These are phyloP conservation scores for Ascoidea asiatica DNA, from an alignment of 805 yeast species.

Conservation along the genomic window DNA sequence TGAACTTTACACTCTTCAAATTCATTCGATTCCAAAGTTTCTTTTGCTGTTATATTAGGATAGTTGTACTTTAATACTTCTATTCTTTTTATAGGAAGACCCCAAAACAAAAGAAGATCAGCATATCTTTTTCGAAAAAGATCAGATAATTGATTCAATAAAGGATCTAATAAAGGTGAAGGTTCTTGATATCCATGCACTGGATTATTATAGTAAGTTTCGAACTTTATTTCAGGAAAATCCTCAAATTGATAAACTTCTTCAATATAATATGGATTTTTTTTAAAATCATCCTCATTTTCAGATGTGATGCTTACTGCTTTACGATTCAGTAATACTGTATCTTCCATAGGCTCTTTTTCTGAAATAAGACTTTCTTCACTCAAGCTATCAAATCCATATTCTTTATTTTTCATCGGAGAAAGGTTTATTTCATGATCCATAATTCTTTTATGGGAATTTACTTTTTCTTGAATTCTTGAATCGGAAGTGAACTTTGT, in stretches of 20 bases:
- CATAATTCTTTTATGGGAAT: neutral
- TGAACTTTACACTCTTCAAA: conserved; percentile 19
- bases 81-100: conserved; percentile 63
- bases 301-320: too few species aligned
- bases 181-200: conserved; percentile 21
- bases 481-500: conserved; percentile 12
- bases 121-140: conserved; percentile 53
- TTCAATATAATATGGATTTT: conserved; percentile 9
- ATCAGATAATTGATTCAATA: neutral
- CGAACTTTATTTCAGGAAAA: conserved; percentile 11
- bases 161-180: conserved; percentile 17
- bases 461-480: conserved; percentile 10
- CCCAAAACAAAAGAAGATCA: conserved; percentile 68
- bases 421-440: neutral
- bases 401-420: too few species aligned
- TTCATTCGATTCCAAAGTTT: conserved; percentile 21
- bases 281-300: conserved; percentile 1
- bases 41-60: conserved; percentile 10
- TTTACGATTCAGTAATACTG: too few species aligned
- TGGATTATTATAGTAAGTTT: conserved; percentile 21
- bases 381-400: neutral
- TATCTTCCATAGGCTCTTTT: too few species aligned
- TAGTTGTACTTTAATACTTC: conserved; percentile 65
- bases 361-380: neutral
- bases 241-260: conserved; percentile 6